Conservation (phyloP, 2,329 filamentous ascomycete genomes). For the Exophiala mesophila region DNA sequence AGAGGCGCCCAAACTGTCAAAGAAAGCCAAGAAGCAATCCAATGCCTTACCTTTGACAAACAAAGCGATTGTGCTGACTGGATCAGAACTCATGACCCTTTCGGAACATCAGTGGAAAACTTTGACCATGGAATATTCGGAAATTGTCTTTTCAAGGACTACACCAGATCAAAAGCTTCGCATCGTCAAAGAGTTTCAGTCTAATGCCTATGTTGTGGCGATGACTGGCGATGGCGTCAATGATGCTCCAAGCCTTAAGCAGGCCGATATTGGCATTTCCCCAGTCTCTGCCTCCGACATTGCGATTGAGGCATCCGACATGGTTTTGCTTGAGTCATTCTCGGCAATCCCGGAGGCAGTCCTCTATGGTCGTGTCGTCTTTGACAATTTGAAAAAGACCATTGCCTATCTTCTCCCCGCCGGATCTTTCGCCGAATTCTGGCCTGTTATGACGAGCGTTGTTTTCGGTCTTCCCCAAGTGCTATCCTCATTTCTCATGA, state of each 20-base stretch:
- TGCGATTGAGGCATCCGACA: conserved; percentile 58
- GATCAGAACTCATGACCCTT: conserved; percentile 60
- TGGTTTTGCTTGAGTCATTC: conserved; percentile 64
- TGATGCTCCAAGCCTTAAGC: conserved; percentile 51
- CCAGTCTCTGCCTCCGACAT: conserved; percentile 56
- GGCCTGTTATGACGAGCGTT: conserved; percentile 66
- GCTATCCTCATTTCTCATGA: conserved; percentile 67
- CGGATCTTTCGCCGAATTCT: conserved; percentile 67
- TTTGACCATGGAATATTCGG: conserved; percentile 56
- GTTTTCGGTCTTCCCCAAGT: conserved; percentile 69
- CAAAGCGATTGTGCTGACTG: conserved; percentile 58
- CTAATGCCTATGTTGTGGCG: conserved; percentile 52
- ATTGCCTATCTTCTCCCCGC: conserved; percentile 70
- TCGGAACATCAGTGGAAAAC: conserved; percentile 65
- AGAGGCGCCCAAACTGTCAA: conserved; percentile 19
- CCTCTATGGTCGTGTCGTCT: conserved; percentile 68
- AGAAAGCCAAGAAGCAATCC: conserved; percentile 5
- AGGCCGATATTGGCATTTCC: conserved; percentile 57
- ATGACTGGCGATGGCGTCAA: conserved; percentile 49
- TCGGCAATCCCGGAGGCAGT: conserved; percentile 67
- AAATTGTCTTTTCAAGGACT: conserved; percentile 71
- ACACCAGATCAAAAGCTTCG: conserved; percentile 75
- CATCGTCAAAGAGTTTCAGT: conserved; percentile 71
- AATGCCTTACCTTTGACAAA: conserved; percentile 25
- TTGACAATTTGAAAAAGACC: conserved; percentile 73